Evolutionary conservation across 768 basidiomycete genomes (phyloP).

Genomic region (Collybiopsis luxurians): DNA sequence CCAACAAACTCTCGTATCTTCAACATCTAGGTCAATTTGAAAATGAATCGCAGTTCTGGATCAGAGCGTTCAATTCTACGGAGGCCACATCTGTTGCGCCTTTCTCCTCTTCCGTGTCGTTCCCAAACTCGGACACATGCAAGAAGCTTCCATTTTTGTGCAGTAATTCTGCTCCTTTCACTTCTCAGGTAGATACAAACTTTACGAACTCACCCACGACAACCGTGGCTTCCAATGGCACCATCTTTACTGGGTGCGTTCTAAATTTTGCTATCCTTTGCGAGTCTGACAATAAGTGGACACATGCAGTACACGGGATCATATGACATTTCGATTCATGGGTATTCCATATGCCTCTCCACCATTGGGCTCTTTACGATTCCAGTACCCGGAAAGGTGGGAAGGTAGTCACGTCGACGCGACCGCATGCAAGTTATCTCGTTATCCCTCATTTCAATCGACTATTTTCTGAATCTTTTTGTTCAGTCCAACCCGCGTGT

Average conservation of each 20-base stretch:
- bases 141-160: slow-evolving; percentile 13
- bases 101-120: background rate
- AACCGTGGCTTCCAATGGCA: slow-evolving; percentile 9
- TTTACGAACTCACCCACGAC: slow-evolving; percentile 12
- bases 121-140: background rate
- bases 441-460: slow-evolving; percentile 10
- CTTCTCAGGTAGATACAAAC: slow-evolving; percentile 15
- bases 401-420: slow-evolving; percentile 26
- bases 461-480: background rate
- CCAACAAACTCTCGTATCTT: background rate
- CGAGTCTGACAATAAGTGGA: background rate
- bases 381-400: slow-evolving; percentile 28
- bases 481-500: slow-evolving; percentile 15
- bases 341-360: slow-evolving; percentile 39
- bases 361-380: slow-evolving; percentile 25
- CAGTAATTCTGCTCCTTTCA: slow-evolving; percentile 16
- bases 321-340: slow-evolving; percentile 38
- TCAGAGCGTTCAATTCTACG: slow-evolving; percentile 3
- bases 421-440: slow-evolving; percentile 20
- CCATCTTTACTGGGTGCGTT: slow-evolving; percentile 11
- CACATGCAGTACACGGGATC: slow-evolving; percentile 32
- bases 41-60: background rate
- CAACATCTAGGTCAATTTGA: background rate
- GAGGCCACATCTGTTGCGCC: background rate
- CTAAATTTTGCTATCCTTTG: background rate